phyloP scores from a whole-genome alignment of 1,284 basidiomycete species.

The Apiotrichum gamsii region DNA sequence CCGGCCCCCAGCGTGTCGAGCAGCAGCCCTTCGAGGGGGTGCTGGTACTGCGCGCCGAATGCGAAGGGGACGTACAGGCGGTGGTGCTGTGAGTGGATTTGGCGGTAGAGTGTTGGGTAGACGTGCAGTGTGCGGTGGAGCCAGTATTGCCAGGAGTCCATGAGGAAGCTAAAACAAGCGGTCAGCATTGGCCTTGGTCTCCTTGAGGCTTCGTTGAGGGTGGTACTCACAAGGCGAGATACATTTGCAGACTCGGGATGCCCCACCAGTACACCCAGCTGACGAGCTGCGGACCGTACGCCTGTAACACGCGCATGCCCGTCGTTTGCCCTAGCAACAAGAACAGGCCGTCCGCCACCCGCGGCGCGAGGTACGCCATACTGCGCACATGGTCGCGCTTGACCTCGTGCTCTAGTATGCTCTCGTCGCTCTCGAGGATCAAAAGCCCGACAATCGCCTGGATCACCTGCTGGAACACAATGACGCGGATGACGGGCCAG shows the following conservation, averaged over 20 bases:
- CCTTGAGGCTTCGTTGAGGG: no score
- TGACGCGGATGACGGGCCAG: slow-evolving; percentile 65
- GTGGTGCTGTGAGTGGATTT: slow-evolving; percentile 93
- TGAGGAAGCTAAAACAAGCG: slow-evolving; percentile 80
- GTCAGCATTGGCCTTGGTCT: no score
- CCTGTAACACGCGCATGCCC: slow-evolving; percentile 45
- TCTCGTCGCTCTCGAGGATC: slow-evolving; percentile 59
- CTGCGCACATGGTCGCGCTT: slow-evolving; percentile 54
- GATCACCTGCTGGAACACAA: slow-evolving; percentile 74
- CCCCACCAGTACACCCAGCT: slow-evolving; percentile 91
- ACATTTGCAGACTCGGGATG: slow-evolving; percentile 68
- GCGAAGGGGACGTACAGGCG: slow-evolving; percentile 95
- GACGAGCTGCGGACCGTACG: slow-evolving; percentile 54
- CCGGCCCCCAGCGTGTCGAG: slow-evolving; percentile 80
- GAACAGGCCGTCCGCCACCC: slow-evolving; percentile 50
- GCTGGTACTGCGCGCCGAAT: slow-evolving; percentile 96
- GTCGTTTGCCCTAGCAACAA: slow-evolving; percentile 48
- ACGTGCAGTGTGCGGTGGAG: slow-evolving; percentile 87
- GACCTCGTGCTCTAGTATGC: slow-evolving; percentile 34
- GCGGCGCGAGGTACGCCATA: slow-evolving; percentile 49
- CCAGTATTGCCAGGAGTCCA: slow-evolving; percentile 99
- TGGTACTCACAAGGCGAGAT: slow-evolving; percentile 71
- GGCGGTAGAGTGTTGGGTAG: slow-evolving; percentile 84
- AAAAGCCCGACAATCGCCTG: slow-evolving; percentile 72
- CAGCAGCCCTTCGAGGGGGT: slow-evolving; percentile 88